These are phyloP conservation scores for Rubia peregrina DNA, from an alignment of 305 asterid genomes.

Conservation along the genomic window DNA sequence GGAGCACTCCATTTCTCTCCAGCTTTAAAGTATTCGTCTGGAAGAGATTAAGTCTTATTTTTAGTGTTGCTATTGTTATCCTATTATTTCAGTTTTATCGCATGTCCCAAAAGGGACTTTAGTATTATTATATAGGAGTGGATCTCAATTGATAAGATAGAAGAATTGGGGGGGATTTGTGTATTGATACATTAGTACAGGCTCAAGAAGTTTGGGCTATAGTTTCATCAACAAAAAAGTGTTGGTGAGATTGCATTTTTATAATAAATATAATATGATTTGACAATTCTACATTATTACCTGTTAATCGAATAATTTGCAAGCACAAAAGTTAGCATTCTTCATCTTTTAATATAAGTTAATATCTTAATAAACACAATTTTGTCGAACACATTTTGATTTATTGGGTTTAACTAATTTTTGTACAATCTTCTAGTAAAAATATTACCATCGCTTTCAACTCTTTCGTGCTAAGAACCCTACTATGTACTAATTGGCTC, in stretches of 20 bases:
- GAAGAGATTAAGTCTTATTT: constrained; percentile 24
- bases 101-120: not conserved
- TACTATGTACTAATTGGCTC: not conserved
- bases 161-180: not conserved
- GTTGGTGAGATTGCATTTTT: not conserved
- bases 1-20: constrained; percentile 46
- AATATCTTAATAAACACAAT: too few relatives aligned
- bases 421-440: not conserved
- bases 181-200: too few relatives aligned
- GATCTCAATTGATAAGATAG: not conserved
- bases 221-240: not conserved
- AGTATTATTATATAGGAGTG: not conserved
- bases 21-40: constrained; percentile 29
- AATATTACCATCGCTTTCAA: not conserved
- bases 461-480: not conserved
- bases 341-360: too few relatives aligned
- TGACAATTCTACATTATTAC: too few relatives aligned
- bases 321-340: too few relatives aligned
- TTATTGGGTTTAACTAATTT: too few relatives aligned
- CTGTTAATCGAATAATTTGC: too few relatives aligned
- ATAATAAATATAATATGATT: not conserved
- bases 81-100: not conserved
- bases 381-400: too few relatives aligned
- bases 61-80: not conserved
- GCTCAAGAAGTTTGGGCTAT: not conserved